Base-by-base conservation (phyloP, 2,329 filamentous ascomycete genomes). In the Phialophora macrospora region DNA sequence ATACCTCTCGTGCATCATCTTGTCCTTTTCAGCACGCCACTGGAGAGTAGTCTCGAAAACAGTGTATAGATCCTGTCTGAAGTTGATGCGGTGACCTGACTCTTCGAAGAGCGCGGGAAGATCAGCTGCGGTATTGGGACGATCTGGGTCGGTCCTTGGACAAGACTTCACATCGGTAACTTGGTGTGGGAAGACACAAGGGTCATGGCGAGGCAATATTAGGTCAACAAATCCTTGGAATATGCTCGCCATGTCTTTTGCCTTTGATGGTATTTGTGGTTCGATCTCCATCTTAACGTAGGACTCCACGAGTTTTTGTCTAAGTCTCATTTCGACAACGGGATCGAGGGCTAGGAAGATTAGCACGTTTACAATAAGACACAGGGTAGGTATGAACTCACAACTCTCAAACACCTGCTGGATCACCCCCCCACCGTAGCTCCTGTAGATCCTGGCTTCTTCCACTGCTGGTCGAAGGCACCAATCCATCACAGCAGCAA, bases 181-280 rank as follows among this genome's bases (percentile, higher is more conserved):
- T 4, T 20, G 5, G 4, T 17, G 20, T 9, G 20, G 44, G 44
- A 24, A 51, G 9, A 3, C 20, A 17, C 4, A 12, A 22, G 20
- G 11, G 9, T 17, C 9, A 8, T 44, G 17, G 9, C 48, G 48
- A 26, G 48, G 48, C 22, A 51, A 14, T 22, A 51, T 14, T 17
- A 51, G 22, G 48, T 51, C 48, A 51, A 26, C 9, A 17, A 51
- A 51, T 22, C 48, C 48, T 26, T 51, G 48, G 48, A 26, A 26
- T 26, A 11, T 51, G 8, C n/a, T 51, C 48, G 48, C 48, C 48
- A 26, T 51, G 24, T 51, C 48, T 26, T 28, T 51, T 6, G 48
- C 48, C 48, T 28, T 11, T 5, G 7, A 8, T 28, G 9, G 48
- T 5, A 51, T 51, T 2, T 51, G 48, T 17, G 48, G 48, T 22